A percentile compares a stretch with the other conserved stretches of the same genome.
phyloP scores from a whole-genome alignment of 2,329 filamentous ascomycete species.

The Ophiocordyceps camponoti-saundersi region DNA sequence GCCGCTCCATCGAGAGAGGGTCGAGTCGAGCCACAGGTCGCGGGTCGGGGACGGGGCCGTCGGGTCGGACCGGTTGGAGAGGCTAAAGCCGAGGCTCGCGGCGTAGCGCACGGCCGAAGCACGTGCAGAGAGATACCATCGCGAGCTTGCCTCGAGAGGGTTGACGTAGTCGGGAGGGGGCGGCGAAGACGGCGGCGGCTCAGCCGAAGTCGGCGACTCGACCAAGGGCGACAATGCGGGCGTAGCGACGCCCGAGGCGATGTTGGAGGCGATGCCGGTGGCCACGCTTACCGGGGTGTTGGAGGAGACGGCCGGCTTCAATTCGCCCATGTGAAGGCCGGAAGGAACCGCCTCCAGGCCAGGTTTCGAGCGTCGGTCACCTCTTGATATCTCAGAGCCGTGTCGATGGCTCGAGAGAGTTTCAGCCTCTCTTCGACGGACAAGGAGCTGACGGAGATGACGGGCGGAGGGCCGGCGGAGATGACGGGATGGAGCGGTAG shows the following conservation, averaged over 20 bases:
- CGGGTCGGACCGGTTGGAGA: conserved; percentile 23
- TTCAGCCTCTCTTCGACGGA: no score
- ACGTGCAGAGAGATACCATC: conserved; percentile 24
- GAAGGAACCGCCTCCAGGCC: background rate
- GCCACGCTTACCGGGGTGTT: background rate
- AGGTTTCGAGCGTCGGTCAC: background rate
- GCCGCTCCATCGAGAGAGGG: conserved; percentile 18
- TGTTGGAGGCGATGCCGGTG: conserved; percentile 2
- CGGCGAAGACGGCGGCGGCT: conserved; percentile 11
- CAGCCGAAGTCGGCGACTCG: background rate
- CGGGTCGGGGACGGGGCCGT: conserved; percentile 19
- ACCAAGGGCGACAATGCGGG: conserved; percentile 4
- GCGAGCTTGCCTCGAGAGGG: conserved; percentile 23
- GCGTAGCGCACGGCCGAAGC: conserved; percentile 26
- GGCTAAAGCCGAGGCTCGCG: conserved; percentile 23
- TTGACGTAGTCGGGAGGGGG: conserved; percentile 22
- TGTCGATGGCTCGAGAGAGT: no score
- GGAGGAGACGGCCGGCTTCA: conserved; percentile 3
- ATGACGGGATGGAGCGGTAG: no score
- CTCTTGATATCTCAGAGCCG: no score
- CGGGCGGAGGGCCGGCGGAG: no score
- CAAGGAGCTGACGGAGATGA: no score
- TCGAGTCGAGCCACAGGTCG: conserved; percentile 25
- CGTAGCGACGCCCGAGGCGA: conserved; percentile 9
- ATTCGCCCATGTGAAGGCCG: conserved; percentile 3